Evolutionary conservation across 306 rosid genomes (phyloP).

Genomic region (Fagus sylvatica): DNA sequence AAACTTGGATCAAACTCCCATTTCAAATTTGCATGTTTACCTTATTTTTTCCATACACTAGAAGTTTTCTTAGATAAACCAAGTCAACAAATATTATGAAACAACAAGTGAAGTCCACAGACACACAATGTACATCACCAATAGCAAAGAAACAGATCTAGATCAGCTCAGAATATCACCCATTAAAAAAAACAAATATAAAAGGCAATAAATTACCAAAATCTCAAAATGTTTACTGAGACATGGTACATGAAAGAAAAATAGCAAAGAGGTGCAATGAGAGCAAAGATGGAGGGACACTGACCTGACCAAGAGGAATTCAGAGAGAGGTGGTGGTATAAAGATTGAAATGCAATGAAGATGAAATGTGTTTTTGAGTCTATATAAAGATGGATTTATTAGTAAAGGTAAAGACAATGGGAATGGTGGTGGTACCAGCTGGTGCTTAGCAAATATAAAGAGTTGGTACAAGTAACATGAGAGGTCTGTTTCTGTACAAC

Average conservation of each 20-base stretch:
- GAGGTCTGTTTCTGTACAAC: conserved; percentile 7
- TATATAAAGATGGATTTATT: conserved; percentile 52
- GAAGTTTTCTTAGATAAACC: conserved; percentile 24
- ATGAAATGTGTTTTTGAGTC: conserved; percentile 30
- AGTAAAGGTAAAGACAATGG: conserved; percentile 25
- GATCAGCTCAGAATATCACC: conserved; percentile 31
- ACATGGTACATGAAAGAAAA: background rate
- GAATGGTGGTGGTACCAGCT: conserved; percentile 37
- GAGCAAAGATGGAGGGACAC: conserved; percentile 27
- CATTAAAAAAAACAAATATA: background rate
- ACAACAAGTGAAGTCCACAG: conserved; percentile 30
- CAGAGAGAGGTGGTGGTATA: conserved; percentile 44
- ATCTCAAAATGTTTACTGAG: background rate
- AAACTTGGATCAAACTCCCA: conserved; percentile 31
- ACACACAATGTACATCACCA: conserved; percentile 36
- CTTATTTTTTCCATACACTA: background rate
- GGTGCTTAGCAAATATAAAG: conserved; percentile 20
- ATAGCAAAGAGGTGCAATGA: background rate
- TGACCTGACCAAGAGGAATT: conserved; percentile 65
- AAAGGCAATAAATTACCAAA: conserved; percentile 5
- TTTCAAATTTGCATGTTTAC: background rate
- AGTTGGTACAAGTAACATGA: conserved; percentile 13
- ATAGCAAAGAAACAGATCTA: conserved; percentile 54
- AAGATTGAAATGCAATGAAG: conserved; percentile 36
- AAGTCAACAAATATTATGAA: conserved; percentile 27